Base-by-base conservation (phyloP, 768 basidiomycete species). In the Leccinum longicurvipes region DNA sequence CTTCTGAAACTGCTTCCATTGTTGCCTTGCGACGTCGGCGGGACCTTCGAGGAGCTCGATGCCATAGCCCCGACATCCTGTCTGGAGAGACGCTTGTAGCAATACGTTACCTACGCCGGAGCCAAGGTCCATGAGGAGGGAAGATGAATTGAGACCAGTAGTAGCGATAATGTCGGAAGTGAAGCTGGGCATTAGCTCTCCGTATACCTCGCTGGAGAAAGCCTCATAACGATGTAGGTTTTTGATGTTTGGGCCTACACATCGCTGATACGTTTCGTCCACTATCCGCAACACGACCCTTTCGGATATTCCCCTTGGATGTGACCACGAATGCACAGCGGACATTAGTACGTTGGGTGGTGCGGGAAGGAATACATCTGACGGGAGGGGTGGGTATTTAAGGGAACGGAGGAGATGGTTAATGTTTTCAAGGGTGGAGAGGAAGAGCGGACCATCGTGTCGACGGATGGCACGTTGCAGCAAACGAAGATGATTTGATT, bases 231-330 rank as follows among this genome's bases (percentile, higher is more conserved):
- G 82, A 65, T 81, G 86, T 52, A 98, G 79, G 54, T 79, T 81
- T 51, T 83, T 82, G n/a, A 94, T 83, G 63, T 90, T 84, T 0
- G 97, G 97, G 6, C 95, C 95, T 1, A 98, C 94, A 17, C 85
- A 84, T 25, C 97, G 84, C 66, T 98, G 93, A 65, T 99, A 98
- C 34, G 87, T 90, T 75, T 98, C 93, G 44, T 94, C 93, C 51
- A 90, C 78, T 47, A 96, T 81, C 41, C 87, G 85, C 74, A 85
- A 79, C 55, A 89, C 76, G 2, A 94, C 81, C 31, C 81, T 78
- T 47, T 83, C 76, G 0, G 85, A 88, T 25, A 94, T 67, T 3
- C 82, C 84, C 1, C 64, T 73, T 19, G 60, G 42, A 25, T 54
- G 34, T 47, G 54, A 23, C 86, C 87, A 89, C 0, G 71, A 63